Evolutionary conservation across 2,329 filamentous ascomycete species (phyloP).

Genomic region (Colletotrichum tamarilloi): DNA sequence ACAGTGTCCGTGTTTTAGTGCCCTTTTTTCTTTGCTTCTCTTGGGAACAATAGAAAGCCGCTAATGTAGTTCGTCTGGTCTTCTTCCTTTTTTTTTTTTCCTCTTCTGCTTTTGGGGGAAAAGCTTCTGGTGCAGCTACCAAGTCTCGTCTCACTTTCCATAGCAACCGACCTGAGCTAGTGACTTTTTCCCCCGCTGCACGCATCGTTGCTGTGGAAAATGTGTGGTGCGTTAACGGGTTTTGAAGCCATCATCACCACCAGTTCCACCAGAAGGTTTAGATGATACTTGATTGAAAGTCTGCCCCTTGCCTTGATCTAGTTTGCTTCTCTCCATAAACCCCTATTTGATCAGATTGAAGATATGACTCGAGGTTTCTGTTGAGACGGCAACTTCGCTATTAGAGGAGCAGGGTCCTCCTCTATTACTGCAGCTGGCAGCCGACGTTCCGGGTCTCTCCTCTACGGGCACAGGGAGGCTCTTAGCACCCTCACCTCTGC

Average conservation of each 20-base stretch:
- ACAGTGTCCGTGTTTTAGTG: constrained; percentile 2
- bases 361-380: background rate
- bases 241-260: background rate
- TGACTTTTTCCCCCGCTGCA: background rate
- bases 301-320: background rate
- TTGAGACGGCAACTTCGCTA: background rate
- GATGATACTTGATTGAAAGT: background rate
- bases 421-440: too few species aligned
- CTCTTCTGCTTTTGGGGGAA: background rate
- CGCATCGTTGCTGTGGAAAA: background rate
- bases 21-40: background rate
- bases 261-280: background rate
- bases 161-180: background rate
- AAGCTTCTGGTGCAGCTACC: background rate
- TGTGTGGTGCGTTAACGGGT: background rate
- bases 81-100: background rate
- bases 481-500: background rate
- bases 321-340: too few species aligned
- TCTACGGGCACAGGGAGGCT: too few species aligned
- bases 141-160: background rate
- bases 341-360: background rate
- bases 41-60: background rate
- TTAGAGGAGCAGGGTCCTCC: too few species aligned
- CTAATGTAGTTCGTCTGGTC: background rate
- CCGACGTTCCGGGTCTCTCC: too few species aligned